These are phyloP conservation scores for Betula pendula DNA, from an alignment of 306 rosid species.

Conservation along the genomic window DNA sequence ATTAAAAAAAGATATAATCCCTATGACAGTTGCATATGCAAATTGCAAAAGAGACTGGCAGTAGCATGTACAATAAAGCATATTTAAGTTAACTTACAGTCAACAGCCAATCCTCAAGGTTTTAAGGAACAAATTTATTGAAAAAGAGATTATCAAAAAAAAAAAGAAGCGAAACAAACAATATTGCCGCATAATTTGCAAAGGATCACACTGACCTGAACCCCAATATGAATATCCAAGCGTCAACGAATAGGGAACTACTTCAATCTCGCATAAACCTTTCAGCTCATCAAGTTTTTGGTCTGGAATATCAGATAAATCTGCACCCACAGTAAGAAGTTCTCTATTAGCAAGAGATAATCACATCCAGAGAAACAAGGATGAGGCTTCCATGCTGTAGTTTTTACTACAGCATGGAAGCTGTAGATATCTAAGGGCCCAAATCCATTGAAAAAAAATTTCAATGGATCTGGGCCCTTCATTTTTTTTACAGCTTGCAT, in stretches of 20 bases:
- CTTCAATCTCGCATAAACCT: constrained; percentile 68
- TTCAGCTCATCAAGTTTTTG: constrained; percentile 61
- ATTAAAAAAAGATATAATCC: neutral
- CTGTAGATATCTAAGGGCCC: too few species aligned
- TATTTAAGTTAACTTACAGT: neutral
- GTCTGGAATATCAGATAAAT: constrained; percentile 68
- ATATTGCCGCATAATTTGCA: constrained; percentile 11
- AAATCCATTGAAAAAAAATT: too few species aligned
- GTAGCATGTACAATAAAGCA: neutral
- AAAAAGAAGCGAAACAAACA: neutral
- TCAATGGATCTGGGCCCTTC: too few species aligned
- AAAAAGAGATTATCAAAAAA: neutral
- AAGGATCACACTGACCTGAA: constrained; percentile 59
- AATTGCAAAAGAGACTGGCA: neutral
- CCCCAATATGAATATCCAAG: constrained; percentile 92
- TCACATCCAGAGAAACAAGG: neutral
- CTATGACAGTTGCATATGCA: neutral
- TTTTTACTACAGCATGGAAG: too few species aligned
- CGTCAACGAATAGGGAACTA: constrained; percentile 70
- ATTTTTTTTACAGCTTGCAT: too few species aligned
- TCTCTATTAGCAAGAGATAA: constrained; percentile 14
- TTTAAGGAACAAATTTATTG: neutral
- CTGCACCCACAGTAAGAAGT: constrained; percentile 39
- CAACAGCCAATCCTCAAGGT: neutral
- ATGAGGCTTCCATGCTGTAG: too few species aligned